A percentile compares a stretch with the other conserved stretches of the same genome.
phyloP scores from a whole-genome alignment of 2,329 filamentous ascomycete species.

The Exophiala phaeomuriformis region DNA sequence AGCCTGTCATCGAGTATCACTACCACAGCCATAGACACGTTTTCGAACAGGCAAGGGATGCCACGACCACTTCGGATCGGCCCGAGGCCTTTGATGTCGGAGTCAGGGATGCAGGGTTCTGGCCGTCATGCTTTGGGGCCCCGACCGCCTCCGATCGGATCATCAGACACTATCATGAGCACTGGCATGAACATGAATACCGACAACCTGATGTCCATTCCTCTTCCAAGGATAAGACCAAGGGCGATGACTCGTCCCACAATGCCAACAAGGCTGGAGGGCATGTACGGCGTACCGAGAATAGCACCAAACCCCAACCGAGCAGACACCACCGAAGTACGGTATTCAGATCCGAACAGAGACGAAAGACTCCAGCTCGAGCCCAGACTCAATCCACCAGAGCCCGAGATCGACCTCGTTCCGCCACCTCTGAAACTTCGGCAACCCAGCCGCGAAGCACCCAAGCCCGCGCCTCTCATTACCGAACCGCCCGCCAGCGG shows the following conservation, averaged over 20 bases:
- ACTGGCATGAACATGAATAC: conserved; percentile 11
- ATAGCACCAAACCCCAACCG: conserved; percentile 4
- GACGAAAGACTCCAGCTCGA: neutral
- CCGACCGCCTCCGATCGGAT: conserved; percentile 3
- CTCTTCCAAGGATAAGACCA: conserved; percentile 15
- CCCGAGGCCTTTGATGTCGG: conserved; percentile 5
- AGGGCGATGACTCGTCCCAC: conserved; percentile 13
- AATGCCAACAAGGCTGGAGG: conserved; percentile 13
- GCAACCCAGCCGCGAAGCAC: neutral
- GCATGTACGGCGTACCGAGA: conserved; percentile 15
- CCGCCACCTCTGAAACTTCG: conserved; percentile 11
- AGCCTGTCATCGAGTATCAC: conserved; percentile 30
- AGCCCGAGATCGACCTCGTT: conserved; percentile 1
- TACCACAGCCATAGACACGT: conserved; percentile 37
- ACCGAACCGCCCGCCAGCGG: conserved; percentile 5
- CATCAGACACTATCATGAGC: conserved; percentile 20
- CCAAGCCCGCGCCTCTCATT: neutral
- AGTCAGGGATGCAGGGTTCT: conserved; percentile 7
- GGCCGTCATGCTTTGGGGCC: conserved; percentile 9
- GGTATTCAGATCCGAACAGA: neutral
- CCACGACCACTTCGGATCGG: conserved; percentile 2
- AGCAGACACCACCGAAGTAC: neutral
- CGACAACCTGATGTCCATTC: conserved; percentile 13
- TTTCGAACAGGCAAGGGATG: conserved; percentile 23
- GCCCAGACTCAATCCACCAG: neutral